These are phyloP conservation scores for Chytriomyces hyalinus DNA, from an alignment of 192 early-diverging fungal genomes.

Conservation along the genomic window DNA sequence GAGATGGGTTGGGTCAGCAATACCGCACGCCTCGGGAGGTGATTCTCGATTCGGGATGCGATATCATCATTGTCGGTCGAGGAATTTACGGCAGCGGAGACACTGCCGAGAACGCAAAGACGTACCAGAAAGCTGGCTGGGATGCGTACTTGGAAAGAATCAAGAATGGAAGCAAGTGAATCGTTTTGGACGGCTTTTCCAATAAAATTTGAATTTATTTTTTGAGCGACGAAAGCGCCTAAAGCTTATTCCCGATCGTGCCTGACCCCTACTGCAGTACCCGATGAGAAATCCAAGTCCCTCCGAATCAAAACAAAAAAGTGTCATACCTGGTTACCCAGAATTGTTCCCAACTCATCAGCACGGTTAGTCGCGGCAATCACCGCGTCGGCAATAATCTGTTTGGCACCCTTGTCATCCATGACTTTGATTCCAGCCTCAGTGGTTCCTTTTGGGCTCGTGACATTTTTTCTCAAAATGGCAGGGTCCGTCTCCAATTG, in stretches of 20 bases:
- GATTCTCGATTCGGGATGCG: conserved; percentile 80
- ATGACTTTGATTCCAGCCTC: conserved; percentile 84
- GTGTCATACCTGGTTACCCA: conserved; percentile 37
- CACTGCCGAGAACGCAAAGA: conserved; percentile 76
- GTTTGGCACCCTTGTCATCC: conserved; percentile 62
- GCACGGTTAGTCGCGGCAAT: conserved; percentile 71
- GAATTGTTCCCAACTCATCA: conserved; percentile 69
- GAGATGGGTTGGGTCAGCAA: conserved; percentile 93
- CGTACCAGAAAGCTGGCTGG: conserved; percentile 96
- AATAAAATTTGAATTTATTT: too few relatives aligned
- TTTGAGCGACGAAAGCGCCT: background rate
- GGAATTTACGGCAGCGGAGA: conserved; percentile 83
- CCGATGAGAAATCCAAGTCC: background rate
- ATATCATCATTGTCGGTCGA: conserved; percentile 98
- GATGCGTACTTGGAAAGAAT: conserved; percentile 79
- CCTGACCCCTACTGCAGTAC: background rate
- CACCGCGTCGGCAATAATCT: conserved; percentile 63
- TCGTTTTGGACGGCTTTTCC: too few relatives aligned
- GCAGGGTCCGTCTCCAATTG: conserved; percentile 69
- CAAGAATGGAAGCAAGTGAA: conserved; percentile 5
- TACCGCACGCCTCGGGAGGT: conserved; percentile 92
- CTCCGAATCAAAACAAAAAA: background rate
- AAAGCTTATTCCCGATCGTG: background rate
- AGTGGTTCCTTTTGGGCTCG: conserved; percentile 91
- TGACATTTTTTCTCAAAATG: conserved; percentile 85